phyloP scores from a whole-genome alignment of 768 basidiomycete genomes.

The Lentinula guzmanii region DNA sequence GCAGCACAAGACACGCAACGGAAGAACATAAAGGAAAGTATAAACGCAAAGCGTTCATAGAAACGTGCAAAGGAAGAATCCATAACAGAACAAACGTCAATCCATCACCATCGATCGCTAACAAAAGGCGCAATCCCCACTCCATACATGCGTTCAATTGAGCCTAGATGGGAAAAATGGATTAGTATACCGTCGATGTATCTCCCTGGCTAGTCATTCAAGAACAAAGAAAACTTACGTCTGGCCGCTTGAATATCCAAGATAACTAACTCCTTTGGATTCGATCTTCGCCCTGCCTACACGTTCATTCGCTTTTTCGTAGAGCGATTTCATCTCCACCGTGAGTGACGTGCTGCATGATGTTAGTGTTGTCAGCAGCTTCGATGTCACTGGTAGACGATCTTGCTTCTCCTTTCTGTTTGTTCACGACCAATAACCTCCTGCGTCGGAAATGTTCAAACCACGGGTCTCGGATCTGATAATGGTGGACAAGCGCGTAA shows the following conservation, averaged over 20 bases:
- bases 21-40: background rate
- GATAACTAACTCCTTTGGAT: background rate
- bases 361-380: background rate
- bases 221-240: background rate
- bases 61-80: background rate
- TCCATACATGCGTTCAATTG: conserved; percentile 1
- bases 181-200: background rate
- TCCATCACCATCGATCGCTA: background rate
- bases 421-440: background rate
- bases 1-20: background rate
- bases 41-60: background rate
- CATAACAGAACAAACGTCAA: background rate
- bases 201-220: background rate
- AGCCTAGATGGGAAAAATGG: background rate
- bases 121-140: background rate
- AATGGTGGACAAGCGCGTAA: conserved; percentile 23
- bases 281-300: conserved; percentile 3
- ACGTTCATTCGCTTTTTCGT: background rate
- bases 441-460: background rate
- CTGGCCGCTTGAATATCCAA: conserved; percentile 1
- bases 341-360: background rate
- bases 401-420: background rate
- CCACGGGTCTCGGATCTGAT: conserved; percentile 27
- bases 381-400: background rate
- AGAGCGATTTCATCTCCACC: background rate